Evolutionary conservation across 176 grass and related monocot genomes (phyloP).

Genomic region (Triticum dicoccoides): DNA sequence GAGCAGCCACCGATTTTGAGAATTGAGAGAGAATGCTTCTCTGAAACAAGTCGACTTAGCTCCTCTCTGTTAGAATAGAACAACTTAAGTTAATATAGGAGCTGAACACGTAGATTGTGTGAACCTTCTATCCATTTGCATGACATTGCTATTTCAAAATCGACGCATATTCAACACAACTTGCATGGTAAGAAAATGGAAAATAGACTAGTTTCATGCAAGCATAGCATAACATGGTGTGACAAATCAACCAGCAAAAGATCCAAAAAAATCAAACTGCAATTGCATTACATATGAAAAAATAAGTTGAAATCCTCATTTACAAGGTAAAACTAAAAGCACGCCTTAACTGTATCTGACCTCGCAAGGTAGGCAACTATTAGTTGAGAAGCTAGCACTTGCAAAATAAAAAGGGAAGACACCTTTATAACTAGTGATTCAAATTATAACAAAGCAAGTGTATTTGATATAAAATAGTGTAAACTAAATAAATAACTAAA

Average conservation of each 20-base stretch:
- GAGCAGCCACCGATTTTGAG: slow-evolving; percentile 79
- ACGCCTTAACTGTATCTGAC: neutral
- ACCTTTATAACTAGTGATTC: neutral
- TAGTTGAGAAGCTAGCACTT: neutral
- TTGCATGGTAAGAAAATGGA: neutral
- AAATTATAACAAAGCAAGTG: slow-evolving; percentile 15
- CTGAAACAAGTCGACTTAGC: slow-evolving; percentile 65
- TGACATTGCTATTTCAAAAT: neutral
- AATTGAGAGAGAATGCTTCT: slow-evolving; percentile 59
- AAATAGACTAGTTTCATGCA: slow-evolving; percentile 20
- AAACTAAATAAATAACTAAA: neutral
- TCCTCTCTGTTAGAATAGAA: slow-evolving; percentile 64
- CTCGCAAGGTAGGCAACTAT: neutral
- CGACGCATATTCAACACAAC: slow-evolving; percentile 15
- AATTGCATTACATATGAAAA: slow-evolving; percentile 5
- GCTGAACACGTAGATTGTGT: neutral
- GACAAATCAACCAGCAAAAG: neutral
- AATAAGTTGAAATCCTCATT: slow-evolving; percentile 10
- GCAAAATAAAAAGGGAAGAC: neutral
- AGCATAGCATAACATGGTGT: neutral
- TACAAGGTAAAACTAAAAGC: neutral
- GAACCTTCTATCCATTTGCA: neutral
- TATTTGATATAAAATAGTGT: neutral
- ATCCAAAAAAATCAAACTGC: neutral
- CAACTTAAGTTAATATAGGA: slow-evolving; percentile 6